These are phyloP conservation scores for Tricholoma sp. DNA, from an alignment of 768 basidiomycete genomes.

Conservation along the genomic window DNA sequence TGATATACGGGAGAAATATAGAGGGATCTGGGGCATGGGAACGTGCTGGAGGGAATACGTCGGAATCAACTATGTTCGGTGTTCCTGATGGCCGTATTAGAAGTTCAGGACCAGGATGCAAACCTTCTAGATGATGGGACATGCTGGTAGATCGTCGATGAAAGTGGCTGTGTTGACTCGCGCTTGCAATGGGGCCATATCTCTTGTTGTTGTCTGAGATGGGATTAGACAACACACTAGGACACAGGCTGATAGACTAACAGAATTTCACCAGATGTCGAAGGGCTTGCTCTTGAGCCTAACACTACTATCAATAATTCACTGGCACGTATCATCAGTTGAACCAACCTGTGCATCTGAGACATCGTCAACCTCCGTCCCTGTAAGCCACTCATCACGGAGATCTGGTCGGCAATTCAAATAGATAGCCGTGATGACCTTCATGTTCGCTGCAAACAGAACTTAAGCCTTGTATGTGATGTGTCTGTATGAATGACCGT, in stretches of 20 bases:
- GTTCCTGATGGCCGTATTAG: constrained; percentile 74
- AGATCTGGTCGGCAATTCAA: constrained; percentile 95
- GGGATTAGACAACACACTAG: constrained; percentile 6
- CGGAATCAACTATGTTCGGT: constrained; percentile 74
- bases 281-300: constrained; percentile 95
- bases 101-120: constrained; percentile 70
- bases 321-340: constrained; percentile 6
- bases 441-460: constrained; percentile 83
- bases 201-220: constrained; percentile 81
- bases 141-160: constrained; percentile 83
- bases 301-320: background rate
- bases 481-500: constrained; percentile 18
- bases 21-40: constrained; percentile 80
- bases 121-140: constrained; percentile 75
- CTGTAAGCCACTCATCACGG: constrained; percentile 96
- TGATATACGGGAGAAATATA: constrained; percentile 85
- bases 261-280: constrained; percentile 94
- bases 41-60: constrained; percentile 93
- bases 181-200: constrained; percentile 61
- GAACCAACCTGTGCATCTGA: constrained; percentile 78
- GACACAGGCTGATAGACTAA: constrained; percentile 32
- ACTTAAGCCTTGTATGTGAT: constrained; percentile 3
- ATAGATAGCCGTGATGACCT: constrained; percentile 98
- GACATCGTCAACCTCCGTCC: constrained; percentile 86
- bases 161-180: constrained; percentile 44